These are phyloP conservation scores for Diaporthe longicolla DNA, from an alignment of 2,329 filamentous ascomycete species.

Conservation along the genomic window DNA sequence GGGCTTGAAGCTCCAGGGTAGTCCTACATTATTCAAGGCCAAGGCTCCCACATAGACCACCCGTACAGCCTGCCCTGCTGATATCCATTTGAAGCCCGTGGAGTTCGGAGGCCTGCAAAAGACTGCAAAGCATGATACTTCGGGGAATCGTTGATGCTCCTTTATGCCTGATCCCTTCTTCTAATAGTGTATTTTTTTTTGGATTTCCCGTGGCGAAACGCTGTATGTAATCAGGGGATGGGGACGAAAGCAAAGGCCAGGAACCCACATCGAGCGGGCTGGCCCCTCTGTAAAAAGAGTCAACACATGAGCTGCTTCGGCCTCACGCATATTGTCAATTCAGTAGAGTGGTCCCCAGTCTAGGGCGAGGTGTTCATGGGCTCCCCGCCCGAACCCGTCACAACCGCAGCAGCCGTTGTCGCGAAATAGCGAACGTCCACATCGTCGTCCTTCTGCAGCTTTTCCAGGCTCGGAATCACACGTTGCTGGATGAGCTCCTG, in stretches of 20 bases:
- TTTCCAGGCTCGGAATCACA: conserved; percentile 90
- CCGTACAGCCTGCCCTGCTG: conserved; percentile 21
- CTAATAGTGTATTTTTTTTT: conserved; percentile 41
- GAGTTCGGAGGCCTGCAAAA: conserved; percentile 16
- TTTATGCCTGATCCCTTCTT: conserved; percentile 41
- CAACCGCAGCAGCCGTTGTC: conserved; percentile 82
- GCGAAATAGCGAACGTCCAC: conserved; percentile 99
- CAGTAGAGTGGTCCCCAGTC: conserved; percentile 63
- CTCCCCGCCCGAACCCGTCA: conserved; percentile 66
- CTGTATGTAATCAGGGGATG: conserved; percentile 38
- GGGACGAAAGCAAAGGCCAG: conserved; percentile 29
- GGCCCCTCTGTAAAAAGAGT: conserved; percentile 14
- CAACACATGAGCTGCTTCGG: conserved; percentile 6
- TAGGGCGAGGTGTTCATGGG: conserved; percentile 78
- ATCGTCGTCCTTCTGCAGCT: conserved; percentile 96
- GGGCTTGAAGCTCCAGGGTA: conserved; percentile 39
- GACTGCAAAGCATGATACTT: conserved; percentile 33
- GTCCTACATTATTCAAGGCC: conserved; percentile 39
- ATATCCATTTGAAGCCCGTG: conserved; percentile 31
- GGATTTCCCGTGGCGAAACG: conserved; percentile 39
- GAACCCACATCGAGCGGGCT: conserved; percentile 28
- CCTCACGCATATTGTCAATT: background rate
- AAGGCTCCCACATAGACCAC: conserved; percentile 28
- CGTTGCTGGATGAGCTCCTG: conserved; percentile 87
- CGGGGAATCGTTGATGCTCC: conserved; percentile 37